These are phyloP conservation scores for Ceraceosorus bombacis DNA, from an alignment of 1,284 basidiomycete genomes.

Conservation along the genomic window DNA sequence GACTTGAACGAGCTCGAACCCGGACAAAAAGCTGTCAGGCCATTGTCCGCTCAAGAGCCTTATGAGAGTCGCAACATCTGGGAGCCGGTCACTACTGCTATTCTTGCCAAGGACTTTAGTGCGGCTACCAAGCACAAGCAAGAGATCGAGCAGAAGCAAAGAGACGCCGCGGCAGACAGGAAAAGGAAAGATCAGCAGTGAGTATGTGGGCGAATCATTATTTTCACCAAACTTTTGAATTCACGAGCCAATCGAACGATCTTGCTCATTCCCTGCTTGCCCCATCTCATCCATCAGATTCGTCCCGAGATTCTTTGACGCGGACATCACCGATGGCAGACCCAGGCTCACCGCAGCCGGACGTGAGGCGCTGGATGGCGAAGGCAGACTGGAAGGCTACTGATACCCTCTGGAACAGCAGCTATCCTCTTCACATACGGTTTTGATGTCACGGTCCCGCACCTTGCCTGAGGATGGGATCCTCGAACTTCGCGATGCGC, in stretches of 20 bases:
- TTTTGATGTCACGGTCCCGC: too few species aligned
- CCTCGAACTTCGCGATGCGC: too few species aligned
- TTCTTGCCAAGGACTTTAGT: constrained; percentile 73
- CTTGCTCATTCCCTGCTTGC: not conserved
- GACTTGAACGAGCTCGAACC: constrained; percentile 67
- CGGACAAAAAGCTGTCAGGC: constrained; percentile 77
- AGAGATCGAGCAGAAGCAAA: constrained; percentile 40
- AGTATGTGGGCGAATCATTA: constrained; percentile 43
- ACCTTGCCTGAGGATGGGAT: too few species aligned
- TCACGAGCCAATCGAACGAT: constrained; percentile 7
- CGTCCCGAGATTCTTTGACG: constrained; percentile 69
- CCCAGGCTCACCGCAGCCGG: constrained; percentile 60
- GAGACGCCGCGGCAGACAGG: constrained; percentile 33
- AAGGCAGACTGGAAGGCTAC: constrained; percentile 29
- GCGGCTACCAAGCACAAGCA: constrained; percentile 41
- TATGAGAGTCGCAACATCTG: constrained; percentile 81
- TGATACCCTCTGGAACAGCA: too few species aligned
- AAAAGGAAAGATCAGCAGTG: constrained; percentile 30
- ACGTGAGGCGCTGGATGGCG: constrained; percentile 43
- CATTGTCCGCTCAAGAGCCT: constrained; percentile 67
- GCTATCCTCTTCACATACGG: too few species aligned
- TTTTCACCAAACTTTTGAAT: constrained; percentile 1
- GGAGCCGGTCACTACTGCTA: constrained; percentile 62
- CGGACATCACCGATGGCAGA: constrained; percentile 64
- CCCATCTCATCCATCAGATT: constrained; percentile 57